These are phyloP conservation scores for Phytophthora fragariaefolia DNA, from an alignment of 352 stramenopile genomes.

Conservation along the genomic window DNA sequence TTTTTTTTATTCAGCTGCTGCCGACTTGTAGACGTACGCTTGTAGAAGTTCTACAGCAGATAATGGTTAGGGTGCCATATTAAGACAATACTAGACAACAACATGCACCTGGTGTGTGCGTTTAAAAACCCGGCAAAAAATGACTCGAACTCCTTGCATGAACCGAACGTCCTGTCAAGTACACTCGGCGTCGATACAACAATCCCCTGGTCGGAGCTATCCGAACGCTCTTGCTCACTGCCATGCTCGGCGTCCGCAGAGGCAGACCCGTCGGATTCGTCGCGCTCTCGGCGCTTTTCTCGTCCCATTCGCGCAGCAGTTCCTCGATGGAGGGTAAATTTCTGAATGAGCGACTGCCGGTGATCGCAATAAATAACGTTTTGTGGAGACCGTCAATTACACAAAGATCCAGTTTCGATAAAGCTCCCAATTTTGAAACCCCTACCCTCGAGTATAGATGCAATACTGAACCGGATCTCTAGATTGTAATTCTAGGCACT, in stretches of 20 bases:
- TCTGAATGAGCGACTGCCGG: not conserved
- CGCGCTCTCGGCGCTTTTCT: not conserved
- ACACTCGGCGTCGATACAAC: not conserved
- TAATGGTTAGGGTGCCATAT: too few relatives aligned
- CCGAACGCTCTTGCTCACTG: too few relatives aligned
- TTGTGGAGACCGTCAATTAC: not conserved
- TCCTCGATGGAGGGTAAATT: not conserved
- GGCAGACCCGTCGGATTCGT: not conserved
- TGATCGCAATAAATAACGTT: not conserved
- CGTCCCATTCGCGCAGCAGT: not conserved
- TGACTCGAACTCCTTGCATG: not conserved
- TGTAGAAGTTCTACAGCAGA: not conserved
- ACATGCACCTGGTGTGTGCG: not conserved
- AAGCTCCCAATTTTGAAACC: not conserved
- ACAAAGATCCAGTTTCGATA: not conserved
- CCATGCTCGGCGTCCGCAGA: not conserved
- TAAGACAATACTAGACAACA: not conserved
- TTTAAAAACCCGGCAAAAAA: not conserved
- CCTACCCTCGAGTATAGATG: not conserved
- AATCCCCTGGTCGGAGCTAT: not conserved
- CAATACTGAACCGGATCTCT: not conserved
- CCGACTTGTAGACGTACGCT: not conserved
- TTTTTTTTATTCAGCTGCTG: not conserved
- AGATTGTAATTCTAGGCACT: not conserved
- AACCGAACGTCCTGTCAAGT: not conserved